Conservation (phyloP, 169 alveolate species). For the Eimeria maxima region DNA sequence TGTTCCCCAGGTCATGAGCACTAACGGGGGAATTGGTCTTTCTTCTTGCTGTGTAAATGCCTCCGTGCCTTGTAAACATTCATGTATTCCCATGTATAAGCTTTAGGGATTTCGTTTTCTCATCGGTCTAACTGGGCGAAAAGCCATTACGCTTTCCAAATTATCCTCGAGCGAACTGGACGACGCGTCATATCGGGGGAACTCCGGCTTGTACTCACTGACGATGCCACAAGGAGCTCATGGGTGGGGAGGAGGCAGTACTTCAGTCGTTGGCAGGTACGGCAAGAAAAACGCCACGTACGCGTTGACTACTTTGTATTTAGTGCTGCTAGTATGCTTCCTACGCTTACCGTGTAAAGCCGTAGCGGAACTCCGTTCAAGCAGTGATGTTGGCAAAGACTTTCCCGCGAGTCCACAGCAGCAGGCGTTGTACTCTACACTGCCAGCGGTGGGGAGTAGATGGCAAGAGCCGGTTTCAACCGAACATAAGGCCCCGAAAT, state of each 20-base stretch:
- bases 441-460: background rate
- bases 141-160: too few relatives aligned
- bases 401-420: background rate
- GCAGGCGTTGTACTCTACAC: background rate
- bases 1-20: background rate
- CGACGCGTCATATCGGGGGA: background rate
- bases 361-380: background rate
- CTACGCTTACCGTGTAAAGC: background rate
- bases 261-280: background rate
- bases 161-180: background rate
- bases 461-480: background rate
- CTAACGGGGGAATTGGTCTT: background rate
- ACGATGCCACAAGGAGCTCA: constrained; percentile 7
- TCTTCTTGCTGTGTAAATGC: background rate
- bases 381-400: background rate
- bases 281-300: background rate
- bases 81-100: background rate
- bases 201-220: background rate
- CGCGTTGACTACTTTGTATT: background rate
- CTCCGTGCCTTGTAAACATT: background rate
- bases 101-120: background rate
- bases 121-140: background rate
- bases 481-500: background rate
- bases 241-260: background rate
- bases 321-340: background rate